Evolutionary conservation across 2,329 filamentous ascomycete genomes (phyloP).

Genomic region (Domatiomyces globalis): DNA sequence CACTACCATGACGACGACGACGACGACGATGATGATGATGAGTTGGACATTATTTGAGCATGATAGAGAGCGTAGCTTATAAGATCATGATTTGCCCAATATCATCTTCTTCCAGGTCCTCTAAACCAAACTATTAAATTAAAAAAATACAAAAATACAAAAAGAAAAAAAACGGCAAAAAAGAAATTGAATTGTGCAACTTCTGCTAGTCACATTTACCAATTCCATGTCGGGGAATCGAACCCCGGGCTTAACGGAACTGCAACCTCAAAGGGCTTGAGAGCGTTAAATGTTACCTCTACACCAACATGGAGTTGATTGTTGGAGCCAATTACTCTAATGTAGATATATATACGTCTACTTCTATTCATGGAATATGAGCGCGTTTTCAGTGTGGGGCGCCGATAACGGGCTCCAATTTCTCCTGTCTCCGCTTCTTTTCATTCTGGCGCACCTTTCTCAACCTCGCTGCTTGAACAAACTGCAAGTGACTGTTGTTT

Average conservation of each 20-base stretch:
- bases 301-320: neutral
- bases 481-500: too few species aligned
- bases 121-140: neutral
- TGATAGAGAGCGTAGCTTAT: neutral
- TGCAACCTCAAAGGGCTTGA: neutral
- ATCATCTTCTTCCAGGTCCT: neutral
- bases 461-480: too few species aligned
- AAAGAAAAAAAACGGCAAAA: neutral
- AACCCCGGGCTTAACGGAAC: conserved; percentile 7
- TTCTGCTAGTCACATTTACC: too few species aligned
- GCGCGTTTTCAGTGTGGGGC: too few species aligned
- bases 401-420: too few species aligned
- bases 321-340: neutral
- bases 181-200: too few species aligned
- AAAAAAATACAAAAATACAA: neutral
- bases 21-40: conserved; percentile 36
- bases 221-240: conserved; percentile 4
- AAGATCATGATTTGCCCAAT: neutral
- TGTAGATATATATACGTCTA: neutral
- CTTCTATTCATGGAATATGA: neutral
- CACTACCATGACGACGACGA: conserved; percentile 39
- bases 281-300: neutral
- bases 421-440: too few species aligned
- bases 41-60: conserved; percentile 33
- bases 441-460: too few species aligned